Percentiles rank a stretch among this genome's conserved stretches.
These are phyloP conservation scores for Hirsutella rhossiliensis DNA, from an alignment of 2,329 filamentous ascomycete genomes.

Conservation along the genomic window DNA sequence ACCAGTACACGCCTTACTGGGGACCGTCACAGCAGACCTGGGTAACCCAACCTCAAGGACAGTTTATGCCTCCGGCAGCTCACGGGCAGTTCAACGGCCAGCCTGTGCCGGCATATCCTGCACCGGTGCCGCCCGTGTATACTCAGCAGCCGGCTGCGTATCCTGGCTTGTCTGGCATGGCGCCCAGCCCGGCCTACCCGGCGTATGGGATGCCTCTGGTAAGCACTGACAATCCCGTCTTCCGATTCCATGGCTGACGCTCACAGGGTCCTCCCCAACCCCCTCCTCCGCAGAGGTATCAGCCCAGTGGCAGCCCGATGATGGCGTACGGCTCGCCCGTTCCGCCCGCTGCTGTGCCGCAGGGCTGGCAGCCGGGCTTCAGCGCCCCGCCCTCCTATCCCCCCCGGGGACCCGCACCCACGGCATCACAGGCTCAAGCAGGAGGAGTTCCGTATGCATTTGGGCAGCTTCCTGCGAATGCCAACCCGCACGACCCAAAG, in stretches of 20 bases:
- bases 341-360: slow-evolving; percentile 15
- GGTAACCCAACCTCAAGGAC: slow-evolving; percentile 36
- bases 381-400: slow-evolving; percentile 18
- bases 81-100: slow-evolving; percentile 28
- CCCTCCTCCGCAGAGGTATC: slow-evolving; percentile 17
- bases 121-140: slow-evolving; percentile 34
- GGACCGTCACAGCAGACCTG: slow-evolving; percentile 45
- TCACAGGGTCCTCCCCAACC: slow-evolving; percentile 18
- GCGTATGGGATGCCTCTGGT: slow-evolving; percentile 36
- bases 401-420: slow-evolving; percentile 14
- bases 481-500: slow-evolving; percentile 58
- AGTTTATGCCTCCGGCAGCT: slow-evolving; percentile 31
- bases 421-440: slow-evolving; percentile 17
- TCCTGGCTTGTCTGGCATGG: slow-evolving; percentile 29
- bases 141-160: slow-evolving; percentile 30
- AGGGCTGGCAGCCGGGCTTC: slow-evolving; percentile 25
- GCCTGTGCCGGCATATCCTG: slow-evolving; percentile 33
- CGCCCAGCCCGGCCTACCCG: slow-evolving; percentile 28
- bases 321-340: slow-evolving; percentile 22
- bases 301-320: slow-evolving; percentile 21
- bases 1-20: slow-evolving; percentile 60
- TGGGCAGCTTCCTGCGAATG: slow-evolving; percentile 62
- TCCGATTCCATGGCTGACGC: neutral
- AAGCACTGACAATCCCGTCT: slow-evolving; percentile 12
- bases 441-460: slow-evolving; percentile 54